Conservation (phyloP, 257 asterid genomes). For the Ilex aquifolium region DNA sequence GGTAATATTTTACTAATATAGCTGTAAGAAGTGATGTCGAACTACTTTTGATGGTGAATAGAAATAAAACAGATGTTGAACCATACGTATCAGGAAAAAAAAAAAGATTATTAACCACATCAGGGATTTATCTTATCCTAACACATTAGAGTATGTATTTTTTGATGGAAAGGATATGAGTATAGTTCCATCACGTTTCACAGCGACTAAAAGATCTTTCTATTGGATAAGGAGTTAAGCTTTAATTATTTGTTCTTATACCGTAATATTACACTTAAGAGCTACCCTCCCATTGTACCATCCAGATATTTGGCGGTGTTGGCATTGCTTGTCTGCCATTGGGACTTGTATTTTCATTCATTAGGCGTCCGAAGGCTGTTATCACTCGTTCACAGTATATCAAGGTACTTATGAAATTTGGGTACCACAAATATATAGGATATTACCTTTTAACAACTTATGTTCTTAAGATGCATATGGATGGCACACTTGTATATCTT, state of each 20-base stretch:
- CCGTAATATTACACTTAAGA: conserved; percentile 19
- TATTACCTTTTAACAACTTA: conserved; percentile 1
- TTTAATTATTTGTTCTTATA: neutral
- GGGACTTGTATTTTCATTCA: conserved; percentile 87
- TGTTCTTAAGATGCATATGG: conserved; percentile 12
- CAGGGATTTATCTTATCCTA: no score
- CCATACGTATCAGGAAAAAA: no score
- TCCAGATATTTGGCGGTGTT: conserved; percentile 96
- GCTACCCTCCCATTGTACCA: conserved; percentile 11
- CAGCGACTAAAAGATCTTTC: no score
- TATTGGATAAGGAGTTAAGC: neutral
- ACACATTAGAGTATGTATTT: no score
- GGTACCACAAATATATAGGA: conserved; percentile 1
- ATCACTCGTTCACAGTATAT: conserved; percentile 98
- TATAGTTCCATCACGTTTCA: no score
- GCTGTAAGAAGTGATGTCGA: no score
- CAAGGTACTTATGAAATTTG: conserved; percentile 46
- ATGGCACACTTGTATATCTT: conserved; percentile 15
- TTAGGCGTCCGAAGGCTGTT: conserved; percentile 99
- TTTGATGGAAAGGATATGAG: no score
- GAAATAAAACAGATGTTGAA: no score
- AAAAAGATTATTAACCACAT: no score
- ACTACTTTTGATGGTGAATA: no score
- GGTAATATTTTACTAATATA: no score
- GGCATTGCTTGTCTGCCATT: conserved; percentile 97